These are phyloP conservation scores for Dichomitus squalens DNA, from an alignment of 1,284 basidiomycete genomes.

Conservation along the genomic window DNA sequence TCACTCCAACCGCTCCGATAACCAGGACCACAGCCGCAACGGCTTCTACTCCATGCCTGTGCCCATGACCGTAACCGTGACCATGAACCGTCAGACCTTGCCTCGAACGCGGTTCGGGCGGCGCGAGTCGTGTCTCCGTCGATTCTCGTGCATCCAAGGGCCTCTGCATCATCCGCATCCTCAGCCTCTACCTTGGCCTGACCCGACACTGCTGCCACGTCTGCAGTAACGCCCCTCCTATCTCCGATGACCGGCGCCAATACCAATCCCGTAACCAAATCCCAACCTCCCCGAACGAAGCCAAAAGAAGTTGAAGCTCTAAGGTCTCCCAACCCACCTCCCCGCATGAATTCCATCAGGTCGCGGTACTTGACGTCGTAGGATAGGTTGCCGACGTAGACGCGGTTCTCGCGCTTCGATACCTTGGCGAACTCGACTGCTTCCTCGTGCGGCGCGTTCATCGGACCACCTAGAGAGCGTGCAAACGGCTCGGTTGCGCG, in stretches of 20 bases:
- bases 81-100: slow-evolving; percentile 19
- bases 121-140: slow-evolving; percentile 1
- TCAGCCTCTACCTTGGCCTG: slow-evolving; percentile 4
- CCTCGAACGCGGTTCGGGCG: slow-evolving; percentile 13
- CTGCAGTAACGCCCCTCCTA: slow-evolving; percentile 9
- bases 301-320: slow-evolving; percentile 44
- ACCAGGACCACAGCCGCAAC: slow-evolving; percentile 1
- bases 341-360: slow-evolving; percentile 97
- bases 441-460: slow-evolving; percentile 89
- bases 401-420: slow-evolving; percentile 96
- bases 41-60: slow-evolving; percentile 9
- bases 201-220: slow-evolving; percentile 6
- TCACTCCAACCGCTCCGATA: background rate
- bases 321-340: slow-evolving; percentile 92
- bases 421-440: slow-evolving; percentile 89
- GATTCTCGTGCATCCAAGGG: background rate
- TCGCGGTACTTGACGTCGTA: slow-evolving; percentile 98
- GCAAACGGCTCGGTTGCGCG: slow-evolving; percentile 66
- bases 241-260: slow-evolving; percentile 6
- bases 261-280: slow-evolving; percentile 9
- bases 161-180: slow-evolving; percentile 4
- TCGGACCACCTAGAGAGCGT: slow-evolving; percentile 85
- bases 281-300: slow-evolving; percentile 22
- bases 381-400: slow-evolving; percentile 97
- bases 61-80: slow-evolving; percentile 17